phyloP scores from a whole-genome alignment of 2,329 filamentous ascomycete genomes.

The Graphilbum sp. region DNA sequence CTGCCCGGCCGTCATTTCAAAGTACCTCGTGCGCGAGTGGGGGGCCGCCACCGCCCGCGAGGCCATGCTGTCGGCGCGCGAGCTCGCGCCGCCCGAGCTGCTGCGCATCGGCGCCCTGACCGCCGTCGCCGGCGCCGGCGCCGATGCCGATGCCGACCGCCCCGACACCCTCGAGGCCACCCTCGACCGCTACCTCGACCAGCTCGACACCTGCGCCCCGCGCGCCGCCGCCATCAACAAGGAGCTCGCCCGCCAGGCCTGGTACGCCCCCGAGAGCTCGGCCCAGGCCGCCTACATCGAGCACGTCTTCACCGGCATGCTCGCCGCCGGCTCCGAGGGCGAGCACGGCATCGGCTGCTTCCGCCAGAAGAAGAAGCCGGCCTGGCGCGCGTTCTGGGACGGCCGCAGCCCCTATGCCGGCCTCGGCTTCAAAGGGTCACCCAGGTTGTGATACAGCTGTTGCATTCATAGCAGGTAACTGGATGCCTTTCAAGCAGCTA shows the following conservation, averaged over 20 bases:
- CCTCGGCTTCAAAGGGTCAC: neutral
- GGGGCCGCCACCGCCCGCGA: neutral
- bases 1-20: neutral
- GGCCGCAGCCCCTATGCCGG: neutral
- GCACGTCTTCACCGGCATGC: conserved; percentile 1
- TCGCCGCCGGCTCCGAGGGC: conserved; percentile 1
- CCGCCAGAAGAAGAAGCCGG: conserved; percentile 1
- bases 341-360: conserved; percentile 3
- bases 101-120: neutral
- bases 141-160: too few species aligned
- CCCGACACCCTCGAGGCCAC: neutral
- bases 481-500: too few species aligned
- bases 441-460: neutral
- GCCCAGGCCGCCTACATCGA: neutral
- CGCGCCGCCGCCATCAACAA: conserved; percentile 4
- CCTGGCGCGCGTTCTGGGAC: conserved; percentile 2
- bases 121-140: neutral
- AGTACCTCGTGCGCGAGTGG: conserved; percentile 1
- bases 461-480: too few species aligned
- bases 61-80: neutral
- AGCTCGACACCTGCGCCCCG: neutral
- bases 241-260: conserved; percentile 1
- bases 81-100: neutral
- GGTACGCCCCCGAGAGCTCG: conserved; percentile 1
- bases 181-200: neutral